A percentile compares a stretch with the other conserved stretches of the same genome.
These are phyloP conservation scores for Jamesozyma lodderae DNA, from an alignment of 805 yeast species.

Conservation along the genomic window DNA sequence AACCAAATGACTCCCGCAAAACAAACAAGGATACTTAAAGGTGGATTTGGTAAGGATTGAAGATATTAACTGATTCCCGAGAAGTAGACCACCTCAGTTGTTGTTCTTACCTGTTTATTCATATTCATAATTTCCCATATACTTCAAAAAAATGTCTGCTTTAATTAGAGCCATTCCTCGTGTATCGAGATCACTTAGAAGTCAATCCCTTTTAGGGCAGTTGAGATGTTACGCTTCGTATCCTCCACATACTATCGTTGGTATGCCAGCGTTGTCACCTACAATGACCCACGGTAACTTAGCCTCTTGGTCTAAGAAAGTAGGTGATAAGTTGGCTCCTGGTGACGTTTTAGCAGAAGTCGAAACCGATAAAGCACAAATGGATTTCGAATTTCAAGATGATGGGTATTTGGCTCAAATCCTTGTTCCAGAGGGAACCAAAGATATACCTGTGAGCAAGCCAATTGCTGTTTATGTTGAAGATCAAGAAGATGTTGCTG, in stretches of 20 bases:
- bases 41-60: too few relatives aligned
- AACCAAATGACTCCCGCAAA: too few relatives aligned
- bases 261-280: constrained; percentile 99
- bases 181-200: constrained; percentile 13
- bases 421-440: constrained; percentile 71
- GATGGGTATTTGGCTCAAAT: constrained; percentile 90
- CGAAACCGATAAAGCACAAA: constrained; percentile 95
- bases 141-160: constrained; percentile 19
- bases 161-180: constrained; percentile 23
- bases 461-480: constrained; percentile 97
- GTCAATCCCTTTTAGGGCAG: constrained; percentile 9
- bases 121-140: too few relatives aligned
- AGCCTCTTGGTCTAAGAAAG: constrained; percentile 80
- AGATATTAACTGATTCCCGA: too few relatives aligned
- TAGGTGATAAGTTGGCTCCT: constrained; percentile 80
- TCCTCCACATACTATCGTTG: constrained; percentile 80
- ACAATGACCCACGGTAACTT: constrained; percentile 96
- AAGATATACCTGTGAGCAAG: constrained; percentile 86
- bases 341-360: constrained; percentile 96
- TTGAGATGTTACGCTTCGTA: constrained; percentile 37
- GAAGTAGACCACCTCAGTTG: too few relatives aligned
- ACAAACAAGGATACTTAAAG: too few relatives aligned
- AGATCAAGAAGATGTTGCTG: constrained; percentile 71
- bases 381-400: constrained; percentile 98
- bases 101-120: too few relatives aligned